A percentile compares a stretch with the other conserved stretches of the same genome.
phyloP scores from a whole-genome alignment of 306 rosid genomes.

The Mimosa bimucronata region DNA sequence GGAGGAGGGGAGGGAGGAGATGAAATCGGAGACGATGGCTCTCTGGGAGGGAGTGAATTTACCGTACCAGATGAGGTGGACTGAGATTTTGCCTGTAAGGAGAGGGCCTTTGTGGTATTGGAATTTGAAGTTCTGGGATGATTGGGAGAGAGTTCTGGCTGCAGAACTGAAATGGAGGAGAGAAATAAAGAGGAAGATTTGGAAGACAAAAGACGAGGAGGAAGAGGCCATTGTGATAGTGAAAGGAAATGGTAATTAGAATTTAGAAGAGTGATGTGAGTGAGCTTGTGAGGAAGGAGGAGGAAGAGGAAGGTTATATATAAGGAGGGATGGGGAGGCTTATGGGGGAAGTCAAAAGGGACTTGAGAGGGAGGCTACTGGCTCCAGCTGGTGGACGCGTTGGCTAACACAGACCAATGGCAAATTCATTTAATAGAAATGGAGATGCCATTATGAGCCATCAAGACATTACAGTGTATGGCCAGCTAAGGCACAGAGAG shows the following conservation, averaged over 20 bases:
- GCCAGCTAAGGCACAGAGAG: conserved; percentile 28
- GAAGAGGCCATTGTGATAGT: conserved; percentile 43
- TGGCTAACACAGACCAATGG: background rate
- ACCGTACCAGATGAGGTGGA: conserved; percentile 82
- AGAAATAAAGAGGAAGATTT: conserved; percentile 32
- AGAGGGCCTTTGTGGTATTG: conserved; percentile 85
- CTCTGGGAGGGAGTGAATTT: conserved; percentile 66
- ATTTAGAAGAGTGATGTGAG: background rate
- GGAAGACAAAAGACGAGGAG: background rate
- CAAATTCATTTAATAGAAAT: background rate
- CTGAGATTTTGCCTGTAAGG: conserved; percentile 51
- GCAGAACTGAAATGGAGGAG: conserved; percentile 47
- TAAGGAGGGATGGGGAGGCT: background rate
- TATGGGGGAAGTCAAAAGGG: background rate
- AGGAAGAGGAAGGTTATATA: conserved; percentile 25
- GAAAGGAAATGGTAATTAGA: background rate
- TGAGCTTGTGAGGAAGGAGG: background rate
- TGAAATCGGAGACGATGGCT: conserved; percentile 63
- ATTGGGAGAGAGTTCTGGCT: conserved; percentile 45
- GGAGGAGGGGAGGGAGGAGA: conserved; percentile 62
- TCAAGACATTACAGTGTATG: background rate
- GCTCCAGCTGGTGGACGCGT: conserved; percentile 56
- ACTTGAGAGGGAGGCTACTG: too few relatives aligned
- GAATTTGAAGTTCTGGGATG: conserved; percentile 48
- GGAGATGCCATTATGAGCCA: background rate